Conservation (phyloP, 768 basidiomycete genomes). For the Erythrobasidium yunnanense region DNA sequence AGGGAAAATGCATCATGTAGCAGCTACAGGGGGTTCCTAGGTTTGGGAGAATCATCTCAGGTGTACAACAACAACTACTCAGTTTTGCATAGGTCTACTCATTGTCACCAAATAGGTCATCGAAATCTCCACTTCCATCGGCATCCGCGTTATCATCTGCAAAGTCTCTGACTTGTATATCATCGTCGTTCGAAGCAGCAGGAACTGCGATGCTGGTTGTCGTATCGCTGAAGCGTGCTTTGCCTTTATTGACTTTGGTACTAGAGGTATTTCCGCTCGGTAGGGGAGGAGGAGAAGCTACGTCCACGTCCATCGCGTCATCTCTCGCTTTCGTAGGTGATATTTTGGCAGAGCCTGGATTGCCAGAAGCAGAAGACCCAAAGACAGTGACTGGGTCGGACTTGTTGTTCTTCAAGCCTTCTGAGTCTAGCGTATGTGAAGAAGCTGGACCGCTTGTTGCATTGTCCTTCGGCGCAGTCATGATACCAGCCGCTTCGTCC, state of each 20-base stretch:
- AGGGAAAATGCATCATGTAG: too few relatives aligned
- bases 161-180: background rate
- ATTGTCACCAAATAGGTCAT: background rate
- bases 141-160: background rate
- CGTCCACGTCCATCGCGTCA: slow-evolving; percentile 1
- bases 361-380: background rate
- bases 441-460: background rate
- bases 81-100: background rate
- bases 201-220: background rate
- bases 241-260: background rate
- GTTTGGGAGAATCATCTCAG: too few relatives aligned
- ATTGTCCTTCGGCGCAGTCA: background rate
- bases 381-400: slow-evolving; percentile 7
- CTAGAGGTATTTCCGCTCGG: background rate
- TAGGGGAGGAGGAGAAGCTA: background rate
- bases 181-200: background rate
- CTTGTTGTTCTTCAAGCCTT: background rate
- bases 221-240: background rate
- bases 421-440: background rate
- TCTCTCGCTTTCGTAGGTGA: background rate
- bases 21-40: too few relatives aligned
- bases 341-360: background rate
- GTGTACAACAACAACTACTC: too few relatives aligned
- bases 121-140: too few relatives aligned
- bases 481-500: slow-evolving; percentile 2